Evolutionary conservation across 495 filamentous ascomycete species (phyloP), one percentile per base, ranked within the genome.

Genomic region (Aspergillus indologenus): DNA sequence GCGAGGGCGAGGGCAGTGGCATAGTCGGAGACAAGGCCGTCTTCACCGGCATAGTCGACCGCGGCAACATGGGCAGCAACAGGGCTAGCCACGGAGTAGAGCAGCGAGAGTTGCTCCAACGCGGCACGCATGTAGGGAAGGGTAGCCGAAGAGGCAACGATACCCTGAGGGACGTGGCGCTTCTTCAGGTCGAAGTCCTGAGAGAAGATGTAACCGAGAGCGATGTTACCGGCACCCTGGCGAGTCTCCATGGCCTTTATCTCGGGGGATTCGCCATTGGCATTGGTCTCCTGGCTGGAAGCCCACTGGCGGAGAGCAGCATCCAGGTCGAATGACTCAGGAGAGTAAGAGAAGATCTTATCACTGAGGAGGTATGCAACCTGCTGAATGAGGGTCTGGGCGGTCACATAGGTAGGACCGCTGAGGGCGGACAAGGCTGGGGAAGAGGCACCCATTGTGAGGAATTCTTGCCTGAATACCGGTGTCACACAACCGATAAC

Each of bases 331-430:
- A 96, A 98, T 23, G 89, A 87, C 64, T 96, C 89, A 9, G 92
- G 91, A 17, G 95, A 97, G 77, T 96, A 97, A 40, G 92, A 89
- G 77, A 96, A 98, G 72, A 98, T 85, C 78, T 94, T 95, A 79
- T 97, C 91, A 57, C 91, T 96, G 58, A 98, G 82, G 52, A 88
- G 78, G 73, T 96, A 98, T 53, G 94, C 89, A 57, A 96, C 91
- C 75, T 98, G 94, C 76, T 98, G 95, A 58, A 97, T 88, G 56
- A 98, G 81, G 20, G 88, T 84, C 74, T 98, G 95, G 46, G 91
- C 87, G 31, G 92, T 96, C 44, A 89, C 79, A 80, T 98, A 98
- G 42, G 89, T 92, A 53, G 91, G 90, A 46, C 94, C 95, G 50
- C 80, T 84, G 71, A 98, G 87, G 68, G 88, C 85, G 47, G 86